Base-by-base conservation (phyloP, 805 yeast genomes). In the Lipomyces sp. region DNA sequence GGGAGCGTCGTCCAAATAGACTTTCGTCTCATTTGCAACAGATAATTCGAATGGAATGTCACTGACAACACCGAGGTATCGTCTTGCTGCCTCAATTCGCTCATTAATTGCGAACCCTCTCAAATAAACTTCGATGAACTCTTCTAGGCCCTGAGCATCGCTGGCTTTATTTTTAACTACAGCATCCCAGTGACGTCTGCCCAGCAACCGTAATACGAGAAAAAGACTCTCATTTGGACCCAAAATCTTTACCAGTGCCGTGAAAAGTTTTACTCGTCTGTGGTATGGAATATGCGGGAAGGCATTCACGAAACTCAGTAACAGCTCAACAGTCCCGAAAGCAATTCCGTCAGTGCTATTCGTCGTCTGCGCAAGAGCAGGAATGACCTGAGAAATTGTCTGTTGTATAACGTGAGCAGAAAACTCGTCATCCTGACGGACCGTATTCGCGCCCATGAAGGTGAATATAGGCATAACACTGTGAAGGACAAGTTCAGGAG, bases 381-480 rank as follows among this genome's bases (percentile, higher is more conserved):
- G 98, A 45, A 95, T 87, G 59, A 95, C 97, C 73, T 90, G 88
- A 30, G 89, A 80, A 59, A 95, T 89, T 1, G 99, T 94, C 76
- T 91, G 95, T 74, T 92, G 96, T 69, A 95, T 92, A 56, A 93
- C 98, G 71, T 90, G 90, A 39, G 89, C 89, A 0, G 98, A 92
- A 75, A 90, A 94, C 75, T 92, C 98, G 77, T 95, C 98, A 77
- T 95, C 99, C 79, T 95, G 97, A 74, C 97, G 88, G 61, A 95
- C 86, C 13, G 98, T 93, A 74, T 92, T 96, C 11, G 98, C 97
- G 66, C 99, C 99, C 98, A 95, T 95, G 74, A 95, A 95, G 0
- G 99, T 95, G 81, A 95, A 95, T 60, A 95, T 94, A n/a, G 99
- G 99, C 99, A 95, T 95, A 7, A 95, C 97, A 1, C 97, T 90